Conservation (phyloP, 1,284 basidiomycete species). For the Vanrija sp. region DNA sequence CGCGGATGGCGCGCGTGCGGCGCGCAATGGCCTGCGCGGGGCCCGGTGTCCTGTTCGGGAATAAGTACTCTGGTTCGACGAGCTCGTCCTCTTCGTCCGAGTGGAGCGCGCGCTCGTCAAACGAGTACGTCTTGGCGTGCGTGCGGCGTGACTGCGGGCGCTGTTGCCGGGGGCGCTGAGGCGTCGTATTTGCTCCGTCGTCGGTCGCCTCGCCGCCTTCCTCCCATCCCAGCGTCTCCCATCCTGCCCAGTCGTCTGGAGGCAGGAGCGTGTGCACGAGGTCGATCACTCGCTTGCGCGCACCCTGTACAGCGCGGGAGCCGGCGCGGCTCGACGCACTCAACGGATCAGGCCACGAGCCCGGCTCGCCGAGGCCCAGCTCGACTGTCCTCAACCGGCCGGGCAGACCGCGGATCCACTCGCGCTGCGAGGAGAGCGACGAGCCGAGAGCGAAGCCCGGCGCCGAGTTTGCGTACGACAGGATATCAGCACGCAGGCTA, state of each 20-base stretch:
- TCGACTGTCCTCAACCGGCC: slow-evolving; percentile 31
- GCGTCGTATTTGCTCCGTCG: neutral
- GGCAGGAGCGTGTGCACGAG: slow-evolving; percentile 41
- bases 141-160: neutral
- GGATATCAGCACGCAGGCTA: slow-evolving; percentile 41
- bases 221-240: slow-evolving; percentile 49
- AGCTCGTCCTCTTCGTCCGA: slow-evolving; percentile 25
- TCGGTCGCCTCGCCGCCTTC: slow-evolving; percentile 14
- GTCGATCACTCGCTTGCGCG: slow-evolving; percentile 38
- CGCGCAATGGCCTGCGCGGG: slow-evolving; percentile 31
- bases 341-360: slow-evolving; percentile 14
- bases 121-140: slow-evolving; percentile 27
- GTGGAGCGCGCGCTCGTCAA: slow-evolving; percentile 11
- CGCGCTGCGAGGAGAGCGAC: slow-evolving; percentile 17
- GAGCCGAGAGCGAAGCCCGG: slow-evolving; percentile 4
- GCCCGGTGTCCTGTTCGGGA: slow-evolving; percentile 51
- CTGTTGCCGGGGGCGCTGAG: too few relatives aligned
- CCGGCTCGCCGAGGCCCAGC: slow-evolving; percentile 17
- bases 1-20: slow-evolving; percentile 32
- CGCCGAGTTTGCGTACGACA: slow-evolving; percentile 25
- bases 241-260: slow-evolving; percentile 49
- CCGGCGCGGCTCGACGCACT: slow-evolving; percentile 10
- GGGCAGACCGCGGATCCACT: slow-evolving; percentile 39
- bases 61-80: slow-evolving; percentile 49
- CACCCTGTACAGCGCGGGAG: slow-evolving; percentile 19